phyloP scores from a whole-genome alignment of 1,139 yeast species.

The Hemisphaericaspora xylanilytica region DNA sequence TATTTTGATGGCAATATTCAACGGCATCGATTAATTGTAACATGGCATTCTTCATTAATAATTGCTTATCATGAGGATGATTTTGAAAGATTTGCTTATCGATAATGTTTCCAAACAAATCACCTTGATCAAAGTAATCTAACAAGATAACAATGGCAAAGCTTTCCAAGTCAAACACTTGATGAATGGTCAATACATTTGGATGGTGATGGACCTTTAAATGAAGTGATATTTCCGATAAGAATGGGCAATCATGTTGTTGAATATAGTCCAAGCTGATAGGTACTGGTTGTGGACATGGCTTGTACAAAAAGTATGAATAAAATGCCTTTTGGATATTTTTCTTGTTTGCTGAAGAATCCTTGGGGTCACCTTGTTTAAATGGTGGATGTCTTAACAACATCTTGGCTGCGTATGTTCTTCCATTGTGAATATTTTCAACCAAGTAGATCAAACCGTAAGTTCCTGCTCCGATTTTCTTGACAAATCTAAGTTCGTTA shows the following conservation, averaged over 20 bases:
- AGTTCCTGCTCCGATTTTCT: constrained; percentile 83
- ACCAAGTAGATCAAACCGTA: constrained; percentile 83
- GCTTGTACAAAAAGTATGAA: constrained; percentile 27
- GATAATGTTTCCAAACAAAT: constrained; percentile 76
- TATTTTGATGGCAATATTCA: constrained; percentile 61
- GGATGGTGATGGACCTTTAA: constrained; percentile 74
- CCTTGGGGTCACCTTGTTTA: constrained; percentile 20
- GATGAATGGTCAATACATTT: constrained; percentile 70
- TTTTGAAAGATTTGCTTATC: constrained; percentile 57
- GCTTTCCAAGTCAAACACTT: constrained; percentile 58
- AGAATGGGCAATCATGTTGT: constrained; percentile 46
- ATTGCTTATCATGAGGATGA: constrained; percentile 30
- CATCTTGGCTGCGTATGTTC: constrained; percentile 70
- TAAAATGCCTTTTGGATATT: constrained; percentile 30
- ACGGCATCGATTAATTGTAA: constrained; percentile 74
- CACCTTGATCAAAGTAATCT: constrained; percentile 85
- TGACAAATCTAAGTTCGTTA: constrained; percentile 31
- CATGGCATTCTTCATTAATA: constrained; percentile 67
- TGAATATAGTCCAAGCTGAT: constrained; percentile 45
- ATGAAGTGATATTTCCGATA: constrained; percentile 73
- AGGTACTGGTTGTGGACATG: constrained; percentile 18
- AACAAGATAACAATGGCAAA: constrained; percentile 61
- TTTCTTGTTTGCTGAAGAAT: constrained; percentile 31
- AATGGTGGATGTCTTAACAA: constrained; percentile 48
- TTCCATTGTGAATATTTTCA: constrained; percentile 48